A percentile compares a stretch with the other conserved stretches of the same genome.
Conservation (phyloP, 345 rosid genomes). For the Pistacia integerrima region DNA sequence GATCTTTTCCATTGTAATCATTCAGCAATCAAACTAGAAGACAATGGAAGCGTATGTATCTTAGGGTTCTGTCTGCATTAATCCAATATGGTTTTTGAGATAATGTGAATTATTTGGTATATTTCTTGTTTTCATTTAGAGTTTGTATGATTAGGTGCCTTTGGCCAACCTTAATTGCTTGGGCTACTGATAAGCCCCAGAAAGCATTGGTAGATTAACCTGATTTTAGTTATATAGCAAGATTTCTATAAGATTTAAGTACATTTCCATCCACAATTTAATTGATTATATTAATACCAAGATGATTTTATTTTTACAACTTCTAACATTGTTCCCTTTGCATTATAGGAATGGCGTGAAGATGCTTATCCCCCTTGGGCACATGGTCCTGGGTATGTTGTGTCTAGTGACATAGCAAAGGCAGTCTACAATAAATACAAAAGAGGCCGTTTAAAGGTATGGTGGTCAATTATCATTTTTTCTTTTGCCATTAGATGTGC, state of each 20-base stretch:
- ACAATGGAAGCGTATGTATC: not conserved
- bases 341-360: slow-evolving; percentile 79
- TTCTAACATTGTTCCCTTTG: not conserved
- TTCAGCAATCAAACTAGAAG: not conserved
- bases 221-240: not conserved
- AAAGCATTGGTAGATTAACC: not conserved
- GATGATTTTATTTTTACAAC: not conserved
- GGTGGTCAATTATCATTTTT: not conserved
- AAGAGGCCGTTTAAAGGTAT: slow-evolving; percentile 68
- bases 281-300: not conserved
- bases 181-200: not conserved
- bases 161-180: not conserved
- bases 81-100: not conserved
- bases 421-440: slow-evolving; percentile 57
- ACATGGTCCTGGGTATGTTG: slow-evolving; percentile 94
- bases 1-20: not conserved
- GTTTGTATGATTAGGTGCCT: not conserved
- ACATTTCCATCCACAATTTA: not conserved
- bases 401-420: slow-evolving; percentile 77
- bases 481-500: not conserved
- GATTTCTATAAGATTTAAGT: not conserved
- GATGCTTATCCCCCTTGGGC: slow-evolving; percentile 89
- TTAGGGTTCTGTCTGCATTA: not conserved
- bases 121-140: not conserved
- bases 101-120: not conserved